A percentile compares a stretch with the other conserved stretches of the same genome.
Conservation (phyloP, 306 rosid genomes). For the Castanopsis chinensis region DNA sequence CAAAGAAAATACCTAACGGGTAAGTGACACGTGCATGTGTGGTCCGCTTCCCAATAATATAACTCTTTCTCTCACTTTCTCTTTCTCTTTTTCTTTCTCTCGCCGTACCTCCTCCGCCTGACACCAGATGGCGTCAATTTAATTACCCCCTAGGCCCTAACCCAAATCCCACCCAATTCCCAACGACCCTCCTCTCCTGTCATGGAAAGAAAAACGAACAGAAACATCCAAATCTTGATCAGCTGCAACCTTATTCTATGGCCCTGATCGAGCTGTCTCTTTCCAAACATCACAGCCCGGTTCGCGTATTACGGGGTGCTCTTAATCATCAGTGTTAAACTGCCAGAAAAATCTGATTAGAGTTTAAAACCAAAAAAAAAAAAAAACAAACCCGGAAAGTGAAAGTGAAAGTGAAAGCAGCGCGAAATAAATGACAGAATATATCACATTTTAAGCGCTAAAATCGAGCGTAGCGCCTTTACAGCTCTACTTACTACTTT, state of each 20-base stretch:
- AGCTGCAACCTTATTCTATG: neutral
- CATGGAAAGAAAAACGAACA: no score
- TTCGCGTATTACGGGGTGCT: neutral
- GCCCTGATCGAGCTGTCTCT: neutral
- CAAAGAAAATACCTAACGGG: neutral
- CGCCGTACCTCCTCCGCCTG: neutral
- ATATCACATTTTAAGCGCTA: slow-evolving; percentile 52
- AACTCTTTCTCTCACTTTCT: neutral
- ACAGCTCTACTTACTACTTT: neutral
- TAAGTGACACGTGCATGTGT: neutral
- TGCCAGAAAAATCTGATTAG: no score
- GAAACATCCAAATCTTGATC: neutral
- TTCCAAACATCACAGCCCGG: slow-evolving; percentile 1
- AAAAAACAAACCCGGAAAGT: neutral
- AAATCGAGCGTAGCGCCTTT: slow-evolving; percentile 47
- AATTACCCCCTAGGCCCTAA: neutral
- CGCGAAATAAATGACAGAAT: slow-evolving; percentile 25
- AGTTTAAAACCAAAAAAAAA: neutral
- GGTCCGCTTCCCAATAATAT: slow-evolving; percentile 17
- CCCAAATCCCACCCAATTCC: neutral
- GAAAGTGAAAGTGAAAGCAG: slow-evolving; percentile 1
- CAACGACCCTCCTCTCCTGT: no score
- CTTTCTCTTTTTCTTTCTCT: no score
- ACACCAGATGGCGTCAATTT: neutral
- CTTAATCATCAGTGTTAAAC: neutral